Conservation (phyloP, 306 rosid genomes). For the Amphicarpaea edgeworthii region DNA sequence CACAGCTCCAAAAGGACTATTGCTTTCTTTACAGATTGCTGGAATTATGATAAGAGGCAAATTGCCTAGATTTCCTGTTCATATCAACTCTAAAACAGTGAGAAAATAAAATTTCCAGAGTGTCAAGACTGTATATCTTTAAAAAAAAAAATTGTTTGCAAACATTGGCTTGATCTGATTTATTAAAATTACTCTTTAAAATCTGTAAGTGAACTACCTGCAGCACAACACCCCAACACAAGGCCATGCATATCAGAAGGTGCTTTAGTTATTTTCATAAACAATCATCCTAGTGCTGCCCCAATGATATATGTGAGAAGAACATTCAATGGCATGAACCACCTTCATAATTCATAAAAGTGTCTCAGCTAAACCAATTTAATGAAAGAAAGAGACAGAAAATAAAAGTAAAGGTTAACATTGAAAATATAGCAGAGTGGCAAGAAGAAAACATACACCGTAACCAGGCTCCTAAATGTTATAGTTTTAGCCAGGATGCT, state of each 20-base stretch:
- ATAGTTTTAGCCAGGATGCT: constrained; percentile 33
- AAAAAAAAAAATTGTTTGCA: not conserved
- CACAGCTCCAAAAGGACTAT: constrained; percentile 44
- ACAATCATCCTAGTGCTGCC: constrained; percentile 43
- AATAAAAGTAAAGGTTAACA: not conserved
- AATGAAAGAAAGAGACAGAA: not conserved
- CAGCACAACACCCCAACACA: constrained; percentile 50
- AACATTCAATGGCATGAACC: constrained; percentile 54
- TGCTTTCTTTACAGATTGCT: constrained; percentile 39
- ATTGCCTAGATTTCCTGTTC: constrained; percentile 48
- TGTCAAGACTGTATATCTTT: not conserved
- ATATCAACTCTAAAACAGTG: not conserved
- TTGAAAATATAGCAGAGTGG: not conserved
- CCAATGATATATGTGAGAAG: constrained; percentile 41
- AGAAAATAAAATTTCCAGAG: not conserved
- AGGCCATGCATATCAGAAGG: constrained; percentile 43
- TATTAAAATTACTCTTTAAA: not conserved
- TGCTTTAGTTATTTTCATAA: constrained; percentile 39
- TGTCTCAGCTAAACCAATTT: not conserved
- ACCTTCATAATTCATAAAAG: constrained; percentile 36
- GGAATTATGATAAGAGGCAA: constrained; percentile 46
- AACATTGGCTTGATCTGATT: not conserved
- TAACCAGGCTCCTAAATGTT: constrained; percentile 28
- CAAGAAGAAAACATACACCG: constrained; percentile 19
- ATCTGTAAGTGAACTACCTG: constrained; percentile 32